phyloP scores from a whole-genome alignment of 768 basidiomycete species.

The Termitomyces titanicus region DNA sequence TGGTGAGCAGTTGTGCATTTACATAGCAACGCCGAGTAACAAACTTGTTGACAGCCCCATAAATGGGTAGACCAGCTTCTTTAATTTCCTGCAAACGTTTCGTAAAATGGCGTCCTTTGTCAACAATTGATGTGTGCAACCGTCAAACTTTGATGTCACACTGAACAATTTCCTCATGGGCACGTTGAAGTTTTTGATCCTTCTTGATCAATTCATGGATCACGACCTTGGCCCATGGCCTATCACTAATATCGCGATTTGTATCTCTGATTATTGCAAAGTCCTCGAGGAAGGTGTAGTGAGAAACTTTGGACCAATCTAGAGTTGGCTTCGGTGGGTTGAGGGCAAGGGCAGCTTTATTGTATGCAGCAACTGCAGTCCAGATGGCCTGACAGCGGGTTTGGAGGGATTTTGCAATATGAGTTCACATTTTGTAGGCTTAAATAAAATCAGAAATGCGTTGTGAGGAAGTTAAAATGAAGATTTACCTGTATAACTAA shows the following conservation, averaged over 20 bases:
- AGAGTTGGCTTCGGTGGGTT: slow-evolving; percentile 14
- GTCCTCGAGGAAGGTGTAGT: slow-evolving; percentile 25
- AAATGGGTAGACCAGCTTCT: not conserved
- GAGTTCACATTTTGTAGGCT: slow-evolving; percentile 28
- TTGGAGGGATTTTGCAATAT: slow-evolving; percentile 27
- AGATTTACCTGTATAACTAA: not conserved
- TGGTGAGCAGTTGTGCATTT: not conserved
- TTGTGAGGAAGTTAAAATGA: not conserved
- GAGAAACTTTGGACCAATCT: slow-evolving; percentile 20
- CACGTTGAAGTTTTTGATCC: slow-evolving; percentile 3
- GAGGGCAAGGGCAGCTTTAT: slow-evolving; percentile 20
- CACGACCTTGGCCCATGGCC: slow-evolving; percentile 21
- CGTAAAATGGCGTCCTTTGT: slow-evolving; percentile 12
- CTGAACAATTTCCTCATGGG: not conserved
- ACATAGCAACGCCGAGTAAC: not conserved
- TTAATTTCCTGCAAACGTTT: not conserved
- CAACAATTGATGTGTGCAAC: slow-evolving; percentile 21
- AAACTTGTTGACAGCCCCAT: not conserved
- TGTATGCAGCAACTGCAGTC: slow-evolving; percentile 26
- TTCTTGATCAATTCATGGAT: slow-evolving; percentile 20
- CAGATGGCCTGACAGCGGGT: slow-evolving; percentile 24
- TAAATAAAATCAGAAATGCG: too few species aligned
- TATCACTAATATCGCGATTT: slow-evolving; percentile 18
- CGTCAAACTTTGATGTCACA: slow-evolving; percentile 21
- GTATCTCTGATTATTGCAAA: slow-evolving; percentile 25